Evolutionary conservation across 2,329 filamentous ascomycete genomes (phyloP).

Genomic region (Nemania sp.): DNA sequence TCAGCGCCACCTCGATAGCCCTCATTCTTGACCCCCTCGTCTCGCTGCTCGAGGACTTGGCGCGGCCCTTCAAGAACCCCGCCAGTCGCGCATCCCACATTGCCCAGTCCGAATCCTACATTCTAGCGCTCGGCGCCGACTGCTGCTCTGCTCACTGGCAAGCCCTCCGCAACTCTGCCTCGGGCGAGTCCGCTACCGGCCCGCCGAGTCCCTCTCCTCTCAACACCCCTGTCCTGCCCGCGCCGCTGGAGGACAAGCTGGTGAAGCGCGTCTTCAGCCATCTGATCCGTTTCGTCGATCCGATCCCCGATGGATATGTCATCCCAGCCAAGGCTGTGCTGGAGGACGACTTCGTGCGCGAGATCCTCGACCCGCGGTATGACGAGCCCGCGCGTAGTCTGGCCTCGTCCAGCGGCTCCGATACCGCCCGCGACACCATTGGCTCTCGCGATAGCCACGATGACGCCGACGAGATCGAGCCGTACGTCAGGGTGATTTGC

Average conservation of each 20-base stretch:
- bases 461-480: constrained; percentile 54
- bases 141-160: constrained; percentile 67
- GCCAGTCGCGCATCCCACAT: constrained; percentile 61
- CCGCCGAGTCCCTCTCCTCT: constrained; percentile 1
- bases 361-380: constrained; percentile 40
- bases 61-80: constrained; percentile 55
- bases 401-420: constrained; percentile 41
- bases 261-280: constrained; percentile 59
- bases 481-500: constrained; percentile 57
- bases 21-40: constrained; percentile 61
- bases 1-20: constrained; percentile 58
- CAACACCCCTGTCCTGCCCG: constrained; percentile 33
- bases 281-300: constrained; percentile 60
- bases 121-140: constrained; percentile 65
- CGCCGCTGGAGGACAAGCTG: constrained; percentile 53
- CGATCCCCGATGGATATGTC: constrained; percentile 60
- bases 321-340: constrained; percentile 61
- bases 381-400: constrained; percentile 32
- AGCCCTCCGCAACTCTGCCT: constrained; percentile 41
- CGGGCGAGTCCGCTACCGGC: constrained; percentile 23
- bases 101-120: constrained; percentile 65
- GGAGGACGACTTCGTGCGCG: constrained; percentile 51
- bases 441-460: constrained; percentile 37
- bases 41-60: constrained; percentile 60
- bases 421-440: constrained; percentile 42